These are phyloP conservation scores for Chalciporus sphaerocephalus DNA, from an alignment of 768 basidiomycete genomes.

Conservation along the genomic window DNA sequence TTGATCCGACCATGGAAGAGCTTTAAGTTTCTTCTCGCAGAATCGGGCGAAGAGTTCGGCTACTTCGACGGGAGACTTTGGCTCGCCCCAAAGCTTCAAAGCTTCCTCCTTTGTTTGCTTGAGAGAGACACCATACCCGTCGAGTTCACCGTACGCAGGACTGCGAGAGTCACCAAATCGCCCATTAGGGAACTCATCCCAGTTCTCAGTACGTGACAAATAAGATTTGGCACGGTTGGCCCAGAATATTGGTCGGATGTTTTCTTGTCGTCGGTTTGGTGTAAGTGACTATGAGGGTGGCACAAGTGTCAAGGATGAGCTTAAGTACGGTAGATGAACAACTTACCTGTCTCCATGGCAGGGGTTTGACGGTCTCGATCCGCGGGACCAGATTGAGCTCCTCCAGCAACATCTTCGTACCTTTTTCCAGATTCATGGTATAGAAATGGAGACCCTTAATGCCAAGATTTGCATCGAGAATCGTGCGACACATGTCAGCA, in stretches of 20 bases:
- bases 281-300: slow-evolving; percentile 67
- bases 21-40: slow-evolving; percentile 65
- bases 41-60: slow-evolving; percentile 75
- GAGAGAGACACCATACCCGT: slow-evolving; percentile 92
- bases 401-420: slow-evolving; percentile 90
- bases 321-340: slow-evolving; percentile 1
- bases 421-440: slow-evolving; percentile 96
- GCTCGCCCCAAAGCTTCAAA: slow-evolving; percentile 82
- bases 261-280: slow-evolving; percentile 84
- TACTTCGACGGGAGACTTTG: slow-evolving; percentile 61
- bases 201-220: slow-evolving; percentile 92
- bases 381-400: slow-evolving; percentile 86
- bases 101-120: slow-evolving; percentile 90
- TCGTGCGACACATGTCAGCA: slow-evolving; percentile 87
- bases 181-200: slow-evolving; percentile 99
- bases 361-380: slow-evolving; percentile 86
- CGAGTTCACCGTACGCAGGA: slow-evolving; percentile 97
- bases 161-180: slow-evolving; percentile 96
- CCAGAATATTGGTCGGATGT: slow-evolving; percentile 98
- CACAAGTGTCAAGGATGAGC: slow-evolving; percentile 3
- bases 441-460: slow-evolving; percentile 93
- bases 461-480: slow-evolving; percentile 73
- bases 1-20: slow-evolving; percentile 94
- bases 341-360: slow-evolving; percentile 93
- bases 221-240: slow-evolving; percentile 95